These are phyloP conservation scores for Byssochlamys sp. DNA, from an alignment of 2,329 filamentous ascomycete species.

Conservation along the genomic window DNA sequence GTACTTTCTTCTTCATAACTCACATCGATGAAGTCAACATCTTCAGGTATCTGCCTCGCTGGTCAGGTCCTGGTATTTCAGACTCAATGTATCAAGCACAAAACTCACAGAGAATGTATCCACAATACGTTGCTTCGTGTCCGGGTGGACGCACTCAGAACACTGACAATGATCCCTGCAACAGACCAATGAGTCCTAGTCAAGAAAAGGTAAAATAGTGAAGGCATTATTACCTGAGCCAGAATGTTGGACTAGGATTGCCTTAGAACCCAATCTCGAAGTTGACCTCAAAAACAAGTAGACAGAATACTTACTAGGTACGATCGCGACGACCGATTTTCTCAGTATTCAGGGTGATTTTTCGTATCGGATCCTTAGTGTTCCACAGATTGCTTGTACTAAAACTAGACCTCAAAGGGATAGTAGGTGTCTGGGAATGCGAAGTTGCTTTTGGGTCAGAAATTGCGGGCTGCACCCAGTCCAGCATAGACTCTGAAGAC, in stretches of 20 bases:
- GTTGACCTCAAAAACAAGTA: neutral
- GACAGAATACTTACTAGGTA: neutral
- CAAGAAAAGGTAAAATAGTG: neutral
- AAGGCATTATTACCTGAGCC: neutral
- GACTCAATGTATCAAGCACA: neutral
- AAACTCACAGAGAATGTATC: slow-evolving; percentile 55
- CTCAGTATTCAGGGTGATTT: neutral
- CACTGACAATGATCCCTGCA: slow-evolving; percentile 65
- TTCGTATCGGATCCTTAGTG: neutral
- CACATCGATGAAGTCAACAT: slow-evolving; percentile 32
- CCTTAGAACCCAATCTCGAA: neutral
- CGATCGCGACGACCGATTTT: neutral
- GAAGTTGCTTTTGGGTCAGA: neutral
- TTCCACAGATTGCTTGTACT: neutral
- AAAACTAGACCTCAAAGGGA: neutral
- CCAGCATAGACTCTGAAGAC: neutral
- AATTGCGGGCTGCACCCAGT: neutral
- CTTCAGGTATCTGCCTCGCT: slow-evolving; percentile 36
- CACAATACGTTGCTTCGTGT: slow-evolving; percentile 59
- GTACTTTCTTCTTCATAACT: slow-evolving; percentile 29
- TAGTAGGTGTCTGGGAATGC: neutral
- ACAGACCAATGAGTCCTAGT: neutral
- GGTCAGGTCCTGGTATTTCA: slow-evolving; percentile 7
- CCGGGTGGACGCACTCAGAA: slow-evolving; percentile 54
- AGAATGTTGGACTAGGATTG: neutral